Evolutionary conservation across 1,139 yeast species (phyloP), one percentile per base, ranked within the genome.

Genomic region (Hansenula anomala): DNA sequence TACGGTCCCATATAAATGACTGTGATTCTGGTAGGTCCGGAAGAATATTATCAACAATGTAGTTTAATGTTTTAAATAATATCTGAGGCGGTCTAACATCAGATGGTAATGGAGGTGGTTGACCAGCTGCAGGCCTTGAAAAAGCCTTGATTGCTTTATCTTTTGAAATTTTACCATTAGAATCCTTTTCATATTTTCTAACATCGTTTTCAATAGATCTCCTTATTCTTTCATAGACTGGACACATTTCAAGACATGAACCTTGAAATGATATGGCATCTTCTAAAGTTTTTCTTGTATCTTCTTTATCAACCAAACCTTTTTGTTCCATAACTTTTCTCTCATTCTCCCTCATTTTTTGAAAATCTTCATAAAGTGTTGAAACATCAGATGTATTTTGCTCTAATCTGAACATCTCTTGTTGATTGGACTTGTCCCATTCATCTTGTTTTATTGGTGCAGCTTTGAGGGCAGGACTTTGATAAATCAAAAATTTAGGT

Each of bases 61-160:
- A 86, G 44, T 83, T 70, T 43, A 92, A 64, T 0, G 96, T 81
- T 28, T 66, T 55, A 11, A 71, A 72, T 37, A 94, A 63, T 1
- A 90, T 69, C 43, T 71, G 74, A 0, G 99, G 98, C 1, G 98
- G 96, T 47, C 99, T 71, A 2, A 94, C 99, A 59, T 94, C 98
- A 0, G 97, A 88, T 0, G 98, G 99, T 41, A 94, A 66, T 4
- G 97, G 96, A 6, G 97, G 97, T 1, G 97, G 96, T 51, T 94
- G 97, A 11, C 98, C 98, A 1, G 98, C 97, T 11, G 96, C 96
- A 0, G 99, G 97, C 50, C 99, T 70, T 26, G 96, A 86, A 58
- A 92, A 94, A 2, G 96, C 96, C 61, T 94, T 94, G 8, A 94
- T 77, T 0, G 97, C 97, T 34, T 71, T 69, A 3, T 59, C 58